Percentiles rank a stretch among this genome's conserved stretches.
These are phyloP conservation scores for Melaleuca alternifolia DNA, from an alignment of 345 rosid genomes.

Conservation along the genomic window DNA sequence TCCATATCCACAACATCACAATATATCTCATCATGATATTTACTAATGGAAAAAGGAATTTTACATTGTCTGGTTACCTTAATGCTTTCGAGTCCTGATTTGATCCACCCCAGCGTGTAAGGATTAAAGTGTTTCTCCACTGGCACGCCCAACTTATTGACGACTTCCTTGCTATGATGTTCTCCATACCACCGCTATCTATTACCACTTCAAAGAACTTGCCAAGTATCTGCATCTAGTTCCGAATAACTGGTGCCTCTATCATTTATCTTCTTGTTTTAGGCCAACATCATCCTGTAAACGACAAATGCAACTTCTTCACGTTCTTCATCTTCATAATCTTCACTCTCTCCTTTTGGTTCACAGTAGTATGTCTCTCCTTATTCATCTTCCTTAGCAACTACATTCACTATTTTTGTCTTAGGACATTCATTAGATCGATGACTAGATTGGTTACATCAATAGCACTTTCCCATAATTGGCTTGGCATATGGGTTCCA, in stretches of 20 bases:
- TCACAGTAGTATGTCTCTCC: neutral
- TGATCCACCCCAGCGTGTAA: neutral
- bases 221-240: neutral
- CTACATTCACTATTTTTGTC: neutral
- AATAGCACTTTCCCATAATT: neutral
- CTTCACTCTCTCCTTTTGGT: neutral
- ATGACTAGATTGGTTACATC: neutral
- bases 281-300: no score
- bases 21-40: neutral
- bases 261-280: neutral
- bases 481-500: neutral
- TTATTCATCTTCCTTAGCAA: neutral
- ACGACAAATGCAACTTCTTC: neutral
- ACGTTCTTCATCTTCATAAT: neutral
- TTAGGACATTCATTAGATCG: neutral
- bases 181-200: neutral
- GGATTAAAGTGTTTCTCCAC: neutral
- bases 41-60: neutral
- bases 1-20: neutral
- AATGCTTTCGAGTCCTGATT: neutral
- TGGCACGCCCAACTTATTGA: neutral
- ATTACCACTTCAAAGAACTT: neutral
- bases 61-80: neutral
- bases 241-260: neutral
- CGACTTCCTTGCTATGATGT: neutral